Base-by-base conservation (phyloP, 2,329 filamentous ascomycete species). In the Fusarium papillatum region DNA sequence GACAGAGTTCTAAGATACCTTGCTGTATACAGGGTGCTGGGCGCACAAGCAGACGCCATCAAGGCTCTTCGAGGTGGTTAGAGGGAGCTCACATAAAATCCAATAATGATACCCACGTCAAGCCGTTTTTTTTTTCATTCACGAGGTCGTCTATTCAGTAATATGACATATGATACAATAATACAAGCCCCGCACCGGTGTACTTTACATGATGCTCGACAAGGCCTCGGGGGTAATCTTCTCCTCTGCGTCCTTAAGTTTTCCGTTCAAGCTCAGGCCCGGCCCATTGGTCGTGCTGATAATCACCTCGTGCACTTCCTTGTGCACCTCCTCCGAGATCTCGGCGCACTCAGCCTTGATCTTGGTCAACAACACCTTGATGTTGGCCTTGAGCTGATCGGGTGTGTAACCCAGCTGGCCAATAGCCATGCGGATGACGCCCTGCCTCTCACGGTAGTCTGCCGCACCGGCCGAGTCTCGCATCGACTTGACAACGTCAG, bases 361-460 rank as follows among this genome's bases (percentile, higher is more conserved):
- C 80, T 92, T 89, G 26, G 90, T 89, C 80, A 98, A 88, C 73
- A 98, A 91, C 29, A 91, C 87, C 85, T 93, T 94, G 83, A 99
- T 90, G 83, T 99, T 99, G 76, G 91, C 91, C 82, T 93, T 91
- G 85, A 99, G 86, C 89, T 97, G 92, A 80, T 97, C 93, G 5
- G 97, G 95, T 9, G 95, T 95, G 85, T 98, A 98, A 2, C 91
- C 94, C 81, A 99, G 85, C 86, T 98, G 95, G 7, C 96, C 97
- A 73, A 99, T 91, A n/a, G 95, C 93, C 88, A 98, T 91, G 71
- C 96, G 90, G 67, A 99, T 91, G 36, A 97, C 95, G 19, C 95
- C 97, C 76, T 93, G 85, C 77, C 93, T 90, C 87, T 99, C 97
- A 82, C 95, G 92, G 86, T 98, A 99, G 78, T 96, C 92, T 65